Conservation (phyloP, 768 basidiomycete genomes). For the Filobasidium floriforme region DNA sequence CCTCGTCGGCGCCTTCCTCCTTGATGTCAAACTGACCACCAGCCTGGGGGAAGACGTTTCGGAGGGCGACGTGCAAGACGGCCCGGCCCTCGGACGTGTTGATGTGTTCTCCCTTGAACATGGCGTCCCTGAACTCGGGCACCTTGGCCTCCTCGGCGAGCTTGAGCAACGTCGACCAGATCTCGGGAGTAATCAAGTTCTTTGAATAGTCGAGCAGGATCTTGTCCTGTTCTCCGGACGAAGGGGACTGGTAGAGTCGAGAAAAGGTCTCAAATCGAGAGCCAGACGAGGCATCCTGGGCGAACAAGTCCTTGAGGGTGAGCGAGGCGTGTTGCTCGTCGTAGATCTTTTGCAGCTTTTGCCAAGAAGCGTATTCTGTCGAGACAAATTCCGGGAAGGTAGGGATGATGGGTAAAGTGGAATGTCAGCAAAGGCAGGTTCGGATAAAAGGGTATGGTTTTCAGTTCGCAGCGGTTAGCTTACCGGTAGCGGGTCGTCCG, state of each 20-base stretch:
- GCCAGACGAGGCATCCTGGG: slow-evolving; percentile 57
- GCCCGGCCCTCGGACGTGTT: slow-evolving; percentile 98
- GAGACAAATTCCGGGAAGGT: not conserved
- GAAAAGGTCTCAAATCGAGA: slow-evolving; percentile 67
- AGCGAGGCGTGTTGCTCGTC: slow-evolving; percentile 64
- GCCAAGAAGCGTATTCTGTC: slow-evolving; percentile 79
- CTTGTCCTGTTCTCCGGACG: slow-evolving; percentile 54
- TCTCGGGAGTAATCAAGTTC: slow-evolving; percentile 81
- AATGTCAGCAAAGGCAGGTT: not conserved
- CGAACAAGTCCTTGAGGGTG: slow-evolving; percentile 86
- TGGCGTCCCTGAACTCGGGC: slow-evolving; percentile 75
- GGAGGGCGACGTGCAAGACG: slow-evolving; percentile 87
- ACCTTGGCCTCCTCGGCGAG: slow-evolving; percentile 80
- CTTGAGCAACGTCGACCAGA: slow-evolving; percentile 66
- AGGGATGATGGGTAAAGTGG: not conserved
- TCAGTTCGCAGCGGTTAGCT: not conserved
- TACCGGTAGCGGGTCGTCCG: slow-evolving; percentile 2
- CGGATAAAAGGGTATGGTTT: not conserved
- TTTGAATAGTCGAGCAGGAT: slow-evolving; percentile 96
- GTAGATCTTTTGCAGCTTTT: slow-evolving; percentile 78
- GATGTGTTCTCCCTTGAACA: slow-evolving; percentile 94
- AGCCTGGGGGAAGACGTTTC: slow-evolving; percentile 53
- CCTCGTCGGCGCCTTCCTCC: slow-evolving; percentile 76
- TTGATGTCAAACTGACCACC: slow-evolving; percentile 63
- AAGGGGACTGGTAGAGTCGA: slow-evolving; percentile 59